Evolutionary conservation across 1,284 basidiomycete genomes (phyloP).

Genomic region (Malassezia sympodialis): DNA sequence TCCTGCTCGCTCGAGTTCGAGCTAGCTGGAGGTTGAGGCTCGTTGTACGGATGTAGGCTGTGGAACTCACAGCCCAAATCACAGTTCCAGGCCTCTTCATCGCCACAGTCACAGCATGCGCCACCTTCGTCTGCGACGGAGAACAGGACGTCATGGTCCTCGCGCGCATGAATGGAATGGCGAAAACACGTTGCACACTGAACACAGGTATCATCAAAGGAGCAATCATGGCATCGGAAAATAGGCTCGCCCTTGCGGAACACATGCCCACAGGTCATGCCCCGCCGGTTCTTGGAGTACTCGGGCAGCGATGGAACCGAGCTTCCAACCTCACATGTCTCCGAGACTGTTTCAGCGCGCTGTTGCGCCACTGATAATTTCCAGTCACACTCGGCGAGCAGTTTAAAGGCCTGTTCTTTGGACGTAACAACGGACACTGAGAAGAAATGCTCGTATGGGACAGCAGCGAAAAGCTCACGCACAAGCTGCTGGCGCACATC

Average conservation of each 20-base stretch:
- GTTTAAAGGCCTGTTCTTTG: not conserved
- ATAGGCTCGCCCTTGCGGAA: slow-evolving; percentile 48
- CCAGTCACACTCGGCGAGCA: slow-evolving; percentile 4
- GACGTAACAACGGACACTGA: not conserved
- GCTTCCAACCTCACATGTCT: not conserved
- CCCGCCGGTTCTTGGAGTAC: slow-evolving; percentile 36
- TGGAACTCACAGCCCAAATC: slow-evolving; percentile 41
- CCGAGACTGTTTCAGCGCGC: not conserved
- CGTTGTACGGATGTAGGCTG: slow-evolving; percentile 14
- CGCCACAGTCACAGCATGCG: slow-evolving; percentile 47
- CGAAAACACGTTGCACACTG: slow-evolving; percentile 45
- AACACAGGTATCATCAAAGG: slow-evolving; percentile 45
- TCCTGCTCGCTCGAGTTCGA: not conserved
- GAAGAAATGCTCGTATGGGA: slow-evolving; percentile 4
- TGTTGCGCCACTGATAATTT: slow-evolving; percentile 9
- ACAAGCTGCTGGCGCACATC: slow-evolving; percentile 8
- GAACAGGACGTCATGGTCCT: slow-evolving; percentile 44
- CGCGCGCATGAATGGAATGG: slow-evolving; percentile 32
- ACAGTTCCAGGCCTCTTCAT: slow-evolving; percentile 43
- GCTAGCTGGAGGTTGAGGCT: not conserved
- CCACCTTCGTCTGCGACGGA: slow-evolving; percentile 36
- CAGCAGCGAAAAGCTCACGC: slow-evolving; percentile 3
- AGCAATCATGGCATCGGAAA: slow-evolving; percentile 47
- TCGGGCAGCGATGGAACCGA: slow-evolving; percentile 22
- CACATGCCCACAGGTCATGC: slow-evolving; percentile 47